Evolutionary conservation across 2,329 filamentous ascomycete species (phyloP), one percentile per base, ranked within the genome.

Genomic region (Chaetoscypha palmicola): DNA sequence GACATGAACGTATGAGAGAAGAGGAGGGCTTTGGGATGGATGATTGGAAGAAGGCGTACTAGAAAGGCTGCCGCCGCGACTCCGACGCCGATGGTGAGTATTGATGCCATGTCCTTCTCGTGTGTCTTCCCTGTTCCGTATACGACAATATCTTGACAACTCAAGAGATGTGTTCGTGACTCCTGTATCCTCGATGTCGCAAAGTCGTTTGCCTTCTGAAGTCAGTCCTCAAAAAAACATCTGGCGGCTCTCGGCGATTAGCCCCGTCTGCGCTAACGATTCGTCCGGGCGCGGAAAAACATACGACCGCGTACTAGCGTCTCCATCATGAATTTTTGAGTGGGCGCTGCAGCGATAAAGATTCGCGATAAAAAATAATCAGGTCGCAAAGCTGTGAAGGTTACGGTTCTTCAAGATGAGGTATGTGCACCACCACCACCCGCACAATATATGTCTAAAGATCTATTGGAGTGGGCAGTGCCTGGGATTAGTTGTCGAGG

Each of bases 41-140:
- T 21, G 32, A 28, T 14, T 19, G 14, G 22, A 45, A 38, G 40
- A 36, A 47, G 38, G 54, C 68, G 43, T 68, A 81, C 79, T 57
- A 82, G 70, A 62, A 81, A 83, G 43, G 79, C 79, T n/a, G 77
- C 76, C 26, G 76, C 76, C 45, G 78, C 79, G 47, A 81, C 69
- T 47, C 79, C 79, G 31, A 73, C 64, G 32, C 77, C 79, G 50
- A 81, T 73, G 35, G 73, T 69, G 49, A 81, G 61, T 48, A 73
- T 66, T 43, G 79, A 77, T 32, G 74, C 70, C 79, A 83, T 83
- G 40, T 38, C 63, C 34, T 4, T 33, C 32, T 7, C 22, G 19
- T 22, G 24, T 28, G 21, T 5, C n/a, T n/a, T n/a, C n/a, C n/a
- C n/a, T n/a, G n/a, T n/a, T n/a, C n/a, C n/a, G n/a, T n/a, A n/a